Percentiles rank a stretch among this genome's conserved stretches.
phyloP scores from a whole-genome alignment of 345 rosid species.

The Clarkia xantiana region DNA sequence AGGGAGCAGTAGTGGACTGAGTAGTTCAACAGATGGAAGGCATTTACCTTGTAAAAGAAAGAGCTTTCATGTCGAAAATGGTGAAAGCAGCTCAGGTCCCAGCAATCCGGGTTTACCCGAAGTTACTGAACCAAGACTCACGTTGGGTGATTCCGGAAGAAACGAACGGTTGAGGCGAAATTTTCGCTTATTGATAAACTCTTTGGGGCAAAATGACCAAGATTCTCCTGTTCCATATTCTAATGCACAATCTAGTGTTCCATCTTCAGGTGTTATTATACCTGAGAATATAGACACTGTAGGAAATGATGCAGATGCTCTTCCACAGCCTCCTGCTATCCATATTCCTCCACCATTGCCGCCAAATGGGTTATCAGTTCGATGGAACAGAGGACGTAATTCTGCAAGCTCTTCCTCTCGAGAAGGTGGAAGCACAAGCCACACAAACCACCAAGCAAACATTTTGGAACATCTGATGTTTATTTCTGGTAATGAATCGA shows the following conservation, averaged over 20 bases:
- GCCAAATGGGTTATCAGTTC: too few relatives aligned
- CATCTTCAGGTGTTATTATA: too few relatives aligned
- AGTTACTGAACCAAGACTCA: slow-evolving; percentile 31
- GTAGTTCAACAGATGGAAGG: slow-evolving; percentile 36
- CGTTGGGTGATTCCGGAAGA: slow-evolving; percentile 19
- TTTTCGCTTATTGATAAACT: too few relatives aligned
- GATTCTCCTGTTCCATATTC: slow-evolving; percentile 22
- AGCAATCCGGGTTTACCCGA: slow-evolving; percentile 29
- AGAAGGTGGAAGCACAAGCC: slow-evolving; percentile 21
- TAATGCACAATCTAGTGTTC: too few relatives aligned
- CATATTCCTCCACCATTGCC: slow-evolving; percentile 21
- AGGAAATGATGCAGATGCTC: slow-evolving; percentile 20
- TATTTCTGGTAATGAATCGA: slow-evolving; percentile 34
- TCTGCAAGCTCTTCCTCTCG: too few relatives aligned
- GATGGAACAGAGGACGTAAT: too few relatives aligned
- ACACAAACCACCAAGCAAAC: slow-evolving; percentile 2
- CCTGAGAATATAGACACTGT: slow-evolving; percentile 19
- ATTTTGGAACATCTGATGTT: slow-evolving; percentile 36
- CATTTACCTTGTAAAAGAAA: slow-evolving; percentile 70
- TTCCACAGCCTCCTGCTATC: slow-evolving; percentile 20
- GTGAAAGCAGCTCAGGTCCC: slow-evolving; percentile 41
- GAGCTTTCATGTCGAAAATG: slow-evolving; percentile 31
- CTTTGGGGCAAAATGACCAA: slow-evolving; percentile 6
- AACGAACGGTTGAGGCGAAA: slow-evolving; percentile 19
- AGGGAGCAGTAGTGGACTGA: slow-evolving; percentile 27